Evolutionary conservation across 192 early-diverging fungal genomes (phyloP), one percentile per base, ranked within the genome.

Genomic region (Backusella circina): DNA sequence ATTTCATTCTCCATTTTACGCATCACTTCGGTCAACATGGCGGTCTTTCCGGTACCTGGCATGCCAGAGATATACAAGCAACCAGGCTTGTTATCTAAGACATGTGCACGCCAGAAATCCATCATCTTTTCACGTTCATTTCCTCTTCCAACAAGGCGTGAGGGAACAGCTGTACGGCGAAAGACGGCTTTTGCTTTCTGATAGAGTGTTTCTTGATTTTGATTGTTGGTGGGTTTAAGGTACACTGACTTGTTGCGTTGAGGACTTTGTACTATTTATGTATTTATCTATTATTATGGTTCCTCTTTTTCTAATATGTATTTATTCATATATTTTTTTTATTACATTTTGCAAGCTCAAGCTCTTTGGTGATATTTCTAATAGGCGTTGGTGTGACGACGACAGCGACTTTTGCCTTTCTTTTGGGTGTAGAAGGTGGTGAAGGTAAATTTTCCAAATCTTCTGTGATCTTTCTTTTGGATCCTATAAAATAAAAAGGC

Each of bases 1-100:
- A 84, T 72, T n/a, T 77, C 70, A 2, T 72, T 75, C 50, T 83
- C 75, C 68, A 86, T 84, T 26, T 80, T 57, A 9, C 82, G 78
- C 33, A 85, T 74, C 15, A 92, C 78, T 64, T 95, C 88, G 13
- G 82, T 86, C 31, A 96, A 69, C 32, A 95, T 87, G 2, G 95
- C 96, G 9, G 95, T 99, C 83, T 99, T 99, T 44, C 97, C 97
- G 23, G 97, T 98, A 5, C 97, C 97, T 0, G 97, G 97, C 51
- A 88, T 89, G 1, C 97, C 97, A 7, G 94, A 93, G 16, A 98
- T 90, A 79, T 98, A 99, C 36, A 94, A 81, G 67, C 89, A 91
- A 8, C 89, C 92, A 5, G 90, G 72, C 61, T 84, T 84, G 35
- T 84, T 75, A 0, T 35, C 77, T 10, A 89, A 26, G 12, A 89